Evolutionary conservation across 2,329 filamentous ascomycete genomes (phyloP).

Genomic region (Emergomyces orientalis): DNA sequence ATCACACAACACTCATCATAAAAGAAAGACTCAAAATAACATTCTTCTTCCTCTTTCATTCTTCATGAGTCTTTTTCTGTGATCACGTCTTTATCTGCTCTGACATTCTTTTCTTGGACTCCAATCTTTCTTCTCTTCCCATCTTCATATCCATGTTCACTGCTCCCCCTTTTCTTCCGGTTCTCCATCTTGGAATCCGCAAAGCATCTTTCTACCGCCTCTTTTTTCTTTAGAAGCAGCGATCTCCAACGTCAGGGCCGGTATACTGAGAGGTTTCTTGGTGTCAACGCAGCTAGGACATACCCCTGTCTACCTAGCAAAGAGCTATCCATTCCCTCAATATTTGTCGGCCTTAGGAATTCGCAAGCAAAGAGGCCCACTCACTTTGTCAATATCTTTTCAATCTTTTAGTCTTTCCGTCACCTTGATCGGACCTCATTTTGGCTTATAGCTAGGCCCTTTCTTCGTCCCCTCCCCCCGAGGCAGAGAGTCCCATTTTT

Average conservation of each 20-base stretch:
- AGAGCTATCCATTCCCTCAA: not conserved
- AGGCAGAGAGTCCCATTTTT: not conserved
- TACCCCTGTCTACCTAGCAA: not conserved
- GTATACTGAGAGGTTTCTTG: not conserved
- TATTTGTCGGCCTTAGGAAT: not conserved
- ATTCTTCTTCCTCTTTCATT: not conserved
- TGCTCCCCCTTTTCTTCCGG: not conserved
- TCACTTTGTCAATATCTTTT: not conserved
- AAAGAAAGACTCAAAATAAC: not conserved
- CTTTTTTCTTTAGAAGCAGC: not conserved
- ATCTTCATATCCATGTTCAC: not conserved
- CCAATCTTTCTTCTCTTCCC: not conserved
- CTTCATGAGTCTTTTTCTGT: not conserved
- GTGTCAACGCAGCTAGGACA: not conserved
- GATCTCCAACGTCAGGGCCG: not conserved
- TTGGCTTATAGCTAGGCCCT: not conserved
- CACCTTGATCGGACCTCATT: not conserved
- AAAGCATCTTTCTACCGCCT: not conserved
- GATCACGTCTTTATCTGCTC: not conserved
- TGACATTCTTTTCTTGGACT: not conserved
- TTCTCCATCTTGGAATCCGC: not conserved
- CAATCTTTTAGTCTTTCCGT: not conserved
- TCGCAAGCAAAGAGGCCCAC: not conserved
- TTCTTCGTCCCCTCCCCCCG: not conserved
- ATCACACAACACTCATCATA: not conserved